Evolutionary conservation across 2,329 filamentous ascomycete species (phyloP).

Genomic region (Claviceps africana): DNA sequence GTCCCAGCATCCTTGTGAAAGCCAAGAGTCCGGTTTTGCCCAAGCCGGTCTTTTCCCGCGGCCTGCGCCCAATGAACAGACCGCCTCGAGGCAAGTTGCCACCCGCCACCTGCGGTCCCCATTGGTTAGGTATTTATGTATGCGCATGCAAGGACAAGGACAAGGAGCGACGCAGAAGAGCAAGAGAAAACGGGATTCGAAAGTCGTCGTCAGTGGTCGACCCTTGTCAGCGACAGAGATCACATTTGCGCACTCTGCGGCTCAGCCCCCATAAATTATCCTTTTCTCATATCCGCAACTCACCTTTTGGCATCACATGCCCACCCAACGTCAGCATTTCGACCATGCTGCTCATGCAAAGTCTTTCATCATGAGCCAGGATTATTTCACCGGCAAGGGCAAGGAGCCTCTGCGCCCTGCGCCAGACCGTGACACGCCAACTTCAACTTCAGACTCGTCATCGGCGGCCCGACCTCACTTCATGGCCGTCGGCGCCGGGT

Average conservation of each 20-base stretch:
- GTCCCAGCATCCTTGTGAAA: neutral
- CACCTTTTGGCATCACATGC: neutral
- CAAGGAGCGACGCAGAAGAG: neutral
- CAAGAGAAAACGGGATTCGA: neutral
- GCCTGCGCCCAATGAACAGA: neutral
- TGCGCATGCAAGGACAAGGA: neutral
- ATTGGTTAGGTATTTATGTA: neutral
- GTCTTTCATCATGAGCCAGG: slow-evolving; percentile 41
- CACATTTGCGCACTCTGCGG: neutral
- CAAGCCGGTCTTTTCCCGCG: slow-evolving; percentile 1
- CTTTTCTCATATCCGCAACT: neutral
- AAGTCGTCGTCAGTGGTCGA: neutral
- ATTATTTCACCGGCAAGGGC: slow-evolving; percentile 42
- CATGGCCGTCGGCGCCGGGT: slow-evolving; percentile 78
- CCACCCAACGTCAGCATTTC: slow-evolving; percentile 2
- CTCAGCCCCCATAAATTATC: neutral
- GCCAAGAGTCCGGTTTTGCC: neutral
- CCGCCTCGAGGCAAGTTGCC: neutral
- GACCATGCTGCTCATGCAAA: slow-evolving; percentile 22
- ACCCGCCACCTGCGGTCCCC: neutral
- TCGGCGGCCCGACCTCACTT: slow-evolving; percentile 44
- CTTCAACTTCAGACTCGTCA: slow-evolving; percentile 12
- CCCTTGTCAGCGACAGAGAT: neutral
- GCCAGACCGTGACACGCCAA: slow-evolving; percentile 15
- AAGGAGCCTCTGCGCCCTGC: slow-evolving; percentile 27